These are phyloP conservation scores for Macadamia integrifolia DNA, from an alignment of 164 flowering plant species.

Conservation along the genomic window DNA sequence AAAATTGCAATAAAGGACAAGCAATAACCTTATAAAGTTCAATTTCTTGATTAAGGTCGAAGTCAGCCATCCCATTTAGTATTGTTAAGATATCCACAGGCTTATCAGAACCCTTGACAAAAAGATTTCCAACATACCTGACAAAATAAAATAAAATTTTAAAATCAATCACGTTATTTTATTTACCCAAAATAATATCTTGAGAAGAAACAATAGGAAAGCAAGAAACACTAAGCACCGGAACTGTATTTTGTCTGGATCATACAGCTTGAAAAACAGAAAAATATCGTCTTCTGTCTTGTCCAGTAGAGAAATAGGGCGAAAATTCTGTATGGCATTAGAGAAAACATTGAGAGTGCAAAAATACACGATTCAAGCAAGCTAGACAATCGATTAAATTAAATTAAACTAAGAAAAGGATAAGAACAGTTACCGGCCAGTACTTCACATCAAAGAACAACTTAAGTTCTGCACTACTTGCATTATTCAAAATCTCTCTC, in stretches of 20 bases:
- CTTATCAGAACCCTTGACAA: conserved; percentile 71
- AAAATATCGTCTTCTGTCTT: conserved; percentile 82
- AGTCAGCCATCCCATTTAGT: conserved; percentile 89
- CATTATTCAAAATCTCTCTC: conserved; percentile 71
- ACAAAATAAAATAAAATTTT: conserved; percentile 8
- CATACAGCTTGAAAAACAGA: conserved; percentile 92
- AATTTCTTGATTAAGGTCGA: conserved; percentile 76
- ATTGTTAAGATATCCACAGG: conserved; percentile 68
- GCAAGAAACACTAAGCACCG: conserved; percentile 32
- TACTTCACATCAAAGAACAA: conserved; percentile 71
- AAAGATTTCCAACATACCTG: conserved; percentile 88
- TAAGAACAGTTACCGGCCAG: conserved; percentile 46
- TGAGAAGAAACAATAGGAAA: neutral
- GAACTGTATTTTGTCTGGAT: conserved; percentile 77
- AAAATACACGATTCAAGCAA: neutral
- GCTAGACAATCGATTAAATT: no score
- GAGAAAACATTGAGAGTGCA: neutral
- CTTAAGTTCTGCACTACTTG: conserved; percentile 72
- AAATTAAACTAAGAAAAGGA: no score
- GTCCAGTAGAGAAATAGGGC: conserved; percentile 69
- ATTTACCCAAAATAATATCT: neutral
- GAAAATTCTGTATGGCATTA: conserved; percentile 46
- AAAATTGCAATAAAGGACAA: neutral
- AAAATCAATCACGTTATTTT: neutral
- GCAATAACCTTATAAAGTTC: conserved; percentile 83